Evolutionary conservation across 2,329 filamentous ascomycete species (phyloP).

Genomic region (Leptographium flavum): DNA sequence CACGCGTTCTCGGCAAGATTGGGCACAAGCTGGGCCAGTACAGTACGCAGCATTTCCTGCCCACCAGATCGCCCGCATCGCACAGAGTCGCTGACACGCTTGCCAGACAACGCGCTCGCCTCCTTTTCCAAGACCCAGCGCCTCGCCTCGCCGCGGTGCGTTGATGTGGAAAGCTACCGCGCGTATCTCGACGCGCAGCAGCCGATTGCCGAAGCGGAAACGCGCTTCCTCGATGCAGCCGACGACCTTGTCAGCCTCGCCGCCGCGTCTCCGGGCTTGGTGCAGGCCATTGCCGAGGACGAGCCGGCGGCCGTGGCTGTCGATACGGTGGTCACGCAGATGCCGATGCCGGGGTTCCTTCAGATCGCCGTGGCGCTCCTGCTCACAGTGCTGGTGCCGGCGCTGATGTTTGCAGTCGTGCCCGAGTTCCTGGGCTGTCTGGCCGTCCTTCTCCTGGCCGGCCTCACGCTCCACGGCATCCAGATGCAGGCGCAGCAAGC

Average conservation of each 20-base stretch:
- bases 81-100: neutral
- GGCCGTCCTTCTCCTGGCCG: constrained; percentile 39
- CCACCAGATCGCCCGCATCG: too few species aligned
- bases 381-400: constrained; percentile 38
- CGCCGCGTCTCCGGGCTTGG: too few species aligned
- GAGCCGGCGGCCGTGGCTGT: constrained; percentile 13
- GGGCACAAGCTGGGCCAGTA: constrained; percentile 55
- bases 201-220: constrained; percentile 44
- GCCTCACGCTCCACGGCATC: constrained; percentile 22
- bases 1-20: constrained; percentile 45
- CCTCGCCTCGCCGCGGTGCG: constrained; percentile 29
- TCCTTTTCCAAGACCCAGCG: constrained; percentile 40
- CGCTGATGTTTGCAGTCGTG: constrained; percentile 44
- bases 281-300: constrained; percentile 9
- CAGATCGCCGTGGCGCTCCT: constrained; percentile 30
- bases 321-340: too few species aligned
- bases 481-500: constrained; percentile 6
- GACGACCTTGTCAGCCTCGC: constrained; percentile 38
- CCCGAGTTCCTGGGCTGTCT: constrained; percentile 42
- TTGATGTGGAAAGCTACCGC: constrained; percentile 33
- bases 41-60: constrained; percentile 29
- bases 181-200: constrained; percentile 35
- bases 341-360: too few species aligned
- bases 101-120: constrained; percentile 42
- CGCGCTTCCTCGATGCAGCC: constrained; percentile 39